Evolutionary conservation across 257 asterid genomes (phyloP).

Genomic region (Asclepias syriaca): DNA sequence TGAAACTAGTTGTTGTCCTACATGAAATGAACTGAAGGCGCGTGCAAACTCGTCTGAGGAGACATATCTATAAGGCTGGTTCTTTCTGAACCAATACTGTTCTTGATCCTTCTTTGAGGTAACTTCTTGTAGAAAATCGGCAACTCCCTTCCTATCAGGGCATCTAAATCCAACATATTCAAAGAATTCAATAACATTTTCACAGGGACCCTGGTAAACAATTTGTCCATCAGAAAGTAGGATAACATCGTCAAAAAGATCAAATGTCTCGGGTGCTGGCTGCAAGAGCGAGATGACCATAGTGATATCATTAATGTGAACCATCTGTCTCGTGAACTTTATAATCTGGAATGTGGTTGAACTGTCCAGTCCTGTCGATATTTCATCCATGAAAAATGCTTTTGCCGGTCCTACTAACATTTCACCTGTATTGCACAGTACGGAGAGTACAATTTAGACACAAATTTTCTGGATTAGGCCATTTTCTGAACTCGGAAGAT

Average conservation of each 20-base stretch:
- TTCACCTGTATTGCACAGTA: constrained; percentile 45
- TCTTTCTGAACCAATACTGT: constrained; percentile 64
- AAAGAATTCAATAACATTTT: constrained; percentile 59
- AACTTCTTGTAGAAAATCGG: constrained; percentile 85
- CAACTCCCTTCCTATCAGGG: constrained; percentile 78
- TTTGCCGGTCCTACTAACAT: constrained; percentile 92
- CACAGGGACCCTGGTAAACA: constrained; percentile 79
- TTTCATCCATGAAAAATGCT: constrained; percentile 90
- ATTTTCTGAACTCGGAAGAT: background rate
- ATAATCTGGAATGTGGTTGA: constrained; percentile 83
- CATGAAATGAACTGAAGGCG: constrained; percentile 47
- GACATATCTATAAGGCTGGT: constrained; percentile 45
- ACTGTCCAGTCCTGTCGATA: constrained; percentile 84
- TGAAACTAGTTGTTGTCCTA: constrained; percentile 39
- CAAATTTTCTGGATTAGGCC: background rate
- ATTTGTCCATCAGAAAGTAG: constrained; percentile 72
- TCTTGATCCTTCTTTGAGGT: constrained; percentile 78
- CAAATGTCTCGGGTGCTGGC: constrained; percentile 79
- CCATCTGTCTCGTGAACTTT: constrained; percentile 84
- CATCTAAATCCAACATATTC: constrained; percentile 65
- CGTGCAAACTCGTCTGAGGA: constrained; percentile 51
- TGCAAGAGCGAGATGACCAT: constrained; percentile 82
- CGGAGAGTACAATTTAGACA: background rate
- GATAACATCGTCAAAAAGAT: constrained; percentile 72
- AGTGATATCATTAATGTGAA: constrained; percentile 62